Evolutionary conservation across 345 rosid species (phyloP), one percentile per base, ranked within the genome.

Genomic region (Passiflora organensis): DNA sequence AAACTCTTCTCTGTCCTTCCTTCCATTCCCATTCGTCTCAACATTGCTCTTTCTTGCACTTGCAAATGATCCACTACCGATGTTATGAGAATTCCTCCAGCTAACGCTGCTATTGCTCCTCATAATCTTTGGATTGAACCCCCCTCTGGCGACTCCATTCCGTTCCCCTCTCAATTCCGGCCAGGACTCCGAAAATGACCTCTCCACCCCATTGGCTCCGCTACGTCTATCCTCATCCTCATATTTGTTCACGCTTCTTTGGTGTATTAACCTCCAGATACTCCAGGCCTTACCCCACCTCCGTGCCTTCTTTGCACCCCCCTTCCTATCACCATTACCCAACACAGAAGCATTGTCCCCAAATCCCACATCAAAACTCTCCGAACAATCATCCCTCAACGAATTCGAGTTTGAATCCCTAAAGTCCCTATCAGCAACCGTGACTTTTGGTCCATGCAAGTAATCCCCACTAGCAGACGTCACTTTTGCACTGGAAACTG

Each of bases 81-180:
- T 67, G 15, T 70, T 65, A 10, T 55, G 41, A 0, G 96, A 79
- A 60, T 80, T 89, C 76, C 99, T 83, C 87, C 89, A 93, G 68
- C 97, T 93, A 49, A 87, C 86, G 59, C 97, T 94, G 81, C 96
- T 94, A 58, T 83, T 93, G 68, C 99, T 94, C 66, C 99, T 80
- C 59, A 78, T 47, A 48, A 89, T 49, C 83, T 77, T 94, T 0
- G 96, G 86, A 57, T 82, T 80, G 54, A 84, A 84, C 36, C 80
- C 90, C 37, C 67, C 80, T 57, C 79, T 73, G 0, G 48, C 45
- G 11, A 82, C 95, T 45, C 81, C 95, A 53, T 82, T 77, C 12
- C 75, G 68, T 39, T 79, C 87, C 32, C 78, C 80, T 68, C 85
- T 73, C 68, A 87, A 59, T 50, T 86, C 95, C 39, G 76, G 95